Evolutionary conservation across 2,329 filamentous ascomycete species (phyloP).

Genomic region (Blastomyces percursus): DNA sequence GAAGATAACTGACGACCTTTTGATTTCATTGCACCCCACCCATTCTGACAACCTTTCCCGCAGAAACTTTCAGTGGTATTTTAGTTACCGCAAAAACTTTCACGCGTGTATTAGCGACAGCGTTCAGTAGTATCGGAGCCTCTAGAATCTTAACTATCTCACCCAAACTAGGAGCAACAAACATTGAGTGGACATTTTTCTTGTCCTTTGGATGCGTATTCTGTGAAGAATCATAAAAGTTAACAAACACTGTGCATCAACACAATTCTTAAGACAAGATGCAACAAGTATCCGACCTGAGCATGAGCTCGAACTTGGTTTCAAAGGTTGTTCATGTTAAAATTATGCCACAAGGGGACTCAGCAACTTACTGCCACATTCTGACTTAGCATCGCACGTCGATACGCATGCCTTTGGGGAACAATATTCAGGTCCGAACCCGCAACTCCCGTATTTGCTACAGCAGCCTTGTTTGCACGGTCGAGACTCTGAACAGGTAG

Average conservation of each 20-base stretch:
- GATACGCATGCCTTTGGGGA: slow-evolving; percentile 13
- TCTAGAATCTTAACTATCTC: neutral
- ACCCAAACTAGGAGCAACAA: slow-evolving; percentile 27
- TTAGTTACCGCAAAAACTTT: slow-evolving; percentile 2
- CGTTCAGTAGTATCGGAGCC: neutral
- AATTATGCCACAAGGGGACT: neutral
- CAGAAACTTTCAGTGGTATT: slow-evolving; percentile 2
- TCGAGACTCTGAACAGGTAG: slow-evolving; percentile 2
- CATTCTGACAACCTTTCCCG: slow-evolving; percentile 5
- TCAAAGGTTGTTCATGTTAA: neutral
- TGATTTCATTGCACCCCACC: slow-evolving; percentile 3
- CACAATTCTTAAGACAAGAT: neutral
- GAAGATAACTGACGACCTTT: slow-evolving; percentile 4
- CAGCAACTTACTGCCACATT: slow-evolving; percentile 20
- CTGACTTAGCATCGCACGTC: slow-evolving; percentile 27
- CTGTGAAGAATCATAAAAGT: slow-evolving; percentile 11
- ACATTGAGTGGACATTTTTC: slow-evolving; percentile 28
- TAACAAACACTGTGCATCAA: neutral
- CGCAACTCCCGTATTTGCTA: slow-evolving; percentile 9
- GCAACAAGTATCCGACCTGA: neutral
- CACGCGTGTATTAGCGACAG: slow-evolving; percentile 1
- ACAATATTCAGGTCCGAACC: slow-evolving; percentile 14
- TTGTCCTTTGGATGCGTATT: slow-evolving; percentile 14
- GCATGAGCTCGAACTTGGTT: neutral
- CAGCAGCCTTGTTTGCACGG: slow-evolving; percentile 6